phyloP scores from a whole-genome alignment of 1,139 yeast genomes.

The Tardiomyces digboiensis region DNA sequence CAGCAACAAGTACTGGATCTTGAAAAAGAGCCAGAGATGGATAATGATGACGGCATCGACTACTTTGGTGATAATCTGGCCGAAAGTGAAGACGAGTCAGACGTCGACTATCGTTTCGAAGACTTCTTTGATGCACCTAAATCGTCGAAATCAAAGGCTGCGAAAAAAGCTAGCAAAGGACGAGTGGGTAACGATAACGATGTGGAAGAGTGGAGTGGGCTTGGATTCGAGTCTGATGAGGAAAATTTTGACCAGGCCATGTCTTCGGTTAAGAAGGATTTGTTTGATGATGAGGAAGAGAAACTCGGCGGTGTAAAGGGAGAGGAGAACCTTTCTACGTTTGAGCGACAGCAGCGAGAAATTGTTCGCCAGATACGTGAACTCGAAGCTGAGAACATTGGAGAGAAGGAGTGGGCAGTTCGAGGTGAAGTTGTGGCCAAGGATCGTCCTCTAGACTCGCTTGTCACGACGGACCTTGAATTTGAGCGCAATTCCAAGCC shows the following conservation, averaged over 20 bases:
- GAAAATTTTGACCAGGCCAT: conserved; percentile 41
- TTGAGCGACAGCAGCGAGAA: conserved; percentile 73
- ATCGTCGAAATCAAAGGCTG: conserved; percentile 11
- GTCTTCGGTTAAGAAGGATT: conserved; percentile 45
- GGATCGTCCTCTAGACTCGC: conserved; percentile 77
- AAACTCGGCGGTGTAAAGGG: conserved; percentile 23
- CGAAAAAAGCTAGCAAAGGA: conserved; percentile 15
- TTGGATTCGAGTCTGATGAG: conserved; percentile 52
- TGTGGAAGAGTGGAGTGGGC: conserved; percentile 42
- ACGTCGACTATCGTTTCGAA: conserved; percentile 23
- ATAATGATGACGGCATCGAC: conserved; percentile 70
- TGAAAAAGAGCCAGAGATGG: conserved; percentile 42
- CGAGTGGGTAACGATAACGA: conserved; percentile 27
- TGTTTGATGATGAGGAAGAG: conserved; percentile 36
- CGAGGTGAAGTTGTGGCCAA: conserved; percentile 83
- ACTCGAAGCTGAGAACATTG: conserved; percentile 80
- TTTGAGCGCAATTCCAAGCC: conserved; percentile 72
- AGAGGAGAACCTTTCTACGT: conserved; percentile 49
- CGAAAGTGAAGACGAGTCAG: conserved; percentile 27
- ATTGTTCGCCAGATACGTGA: conserved; percentile 68
- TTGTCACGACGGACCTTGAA: conserved; percentile 53
- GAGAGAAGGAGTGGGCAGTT: conserved; percentile 89
- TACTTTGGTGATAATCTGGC: conserved; percentile 21
- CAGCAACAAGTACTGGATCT: conserved; percentile 70
- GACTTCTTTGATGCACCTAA: conserved; percentile 33